Evolutionary conservation across 1,139 yeast species (phyloP), one percentile per base, ranked within the genome.

Genomic region (Hansenula anomala): DNA sequence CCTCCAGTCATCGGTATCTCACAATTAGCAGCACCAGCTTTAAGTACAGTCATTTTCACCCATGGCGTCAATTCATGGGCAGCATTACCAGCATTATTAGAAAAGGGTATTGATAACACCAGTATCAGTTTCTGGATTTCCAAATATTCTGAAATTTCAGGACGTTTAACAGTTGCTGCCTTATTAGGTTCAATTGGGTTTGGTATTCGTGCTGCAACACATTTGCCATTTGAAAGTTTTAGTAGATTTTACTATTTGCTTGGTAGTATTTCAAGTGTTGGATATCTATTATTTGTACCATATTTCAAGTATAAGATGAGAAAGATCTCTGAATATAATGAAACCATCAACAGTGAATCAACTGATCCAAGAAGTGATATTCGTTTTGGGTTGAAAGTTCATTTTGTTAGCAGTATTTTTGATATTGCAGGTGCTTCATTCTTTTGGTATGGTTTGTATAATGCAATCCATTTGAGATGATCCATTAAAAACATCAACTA

Each of bases 1-100:
- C n/a, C 19, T 11, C 28, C 34, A 24, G 42, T 44, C 16, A 40
- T 48, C 12, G 51, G 52, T 10, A 33, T 44, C 12, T 28, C 45
- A 2, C 51, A 44, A 30, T 36, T 41, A 15, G 48, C 46, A 15
- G 46, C 52, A 1, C 52, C 51, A 19, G 42, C 41, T 8, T 20
- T 46, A 19, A 29, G 42, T 14, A 37, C 47, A 1, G 46, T 40
- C 15, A 36, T 45, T 17, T 32, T 48, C 23, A 42, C 43, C 6
- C 40, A 44, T 27, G 43, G 40, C 9, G 34, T 47, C 6, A 30
- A 41, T 4, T 26, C 45, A 10, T 47, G 51, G 50, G 40, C 39
- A 18, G 36, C 45, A 3, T 37, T 47, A 17, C 51, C 51, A 6
- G 34, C 46, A 3, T 39, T 48, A 4, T 32, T 47, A 10, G 41